phyloP scores from a whole-genome alignment of 75 land plant genomes.

The Sequoia sempervirens region DNA sequence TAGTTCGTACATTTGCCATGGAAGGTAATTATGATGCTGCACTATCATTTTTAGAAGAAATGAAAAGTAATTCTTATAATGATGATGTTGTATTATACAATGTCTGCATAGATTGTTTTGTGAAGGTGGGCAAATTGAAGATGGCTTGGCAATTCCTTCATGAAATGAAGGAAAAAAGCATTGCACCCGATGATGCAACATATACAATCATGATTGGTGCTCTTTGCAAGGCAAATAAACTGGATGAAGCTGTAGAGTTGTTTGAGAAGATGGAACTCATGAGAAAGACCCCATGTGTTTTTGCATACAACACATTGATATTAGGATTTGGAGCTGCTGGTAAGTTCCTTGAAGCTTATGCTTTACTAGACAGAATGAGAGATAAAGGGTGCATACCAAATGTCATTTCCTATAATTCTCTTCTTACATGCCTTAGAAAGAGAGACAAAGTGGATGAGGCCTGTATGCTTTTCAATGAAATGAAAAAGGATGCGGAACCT shows the following conservation, averaged over 20 bases:
- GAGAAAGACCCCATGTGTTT: background rate
- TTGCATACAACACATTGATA: no score
- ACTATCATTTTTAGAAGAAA: constrained; percentile 5
- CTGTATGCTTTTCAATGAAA: constrained; percentile 10
- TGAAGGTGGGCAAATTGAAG: constrained; percentile 18
- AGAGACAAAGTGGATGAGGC: constrained; percentile 9
- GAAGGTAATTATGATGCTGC: constrained; percentile 18
- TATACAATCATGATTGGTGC: constrained; percentile 16
- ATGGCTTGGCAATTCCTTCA: constrained; percentile 20
- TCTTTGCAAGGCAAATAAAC: constrained; percentile 9
- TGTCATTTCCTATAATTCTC: constrained; percentile 7
- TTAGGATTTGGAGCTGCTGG: background rate
- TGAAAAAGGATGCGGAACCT: constrained; percentile 14
- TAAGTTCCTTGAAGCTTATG: constrained; percentile 22
- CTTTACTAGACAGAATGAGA: constrained; percentile 20
- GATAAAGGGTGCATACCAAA: constrained; percentile 25
- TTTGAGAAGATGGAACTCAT: background rate
- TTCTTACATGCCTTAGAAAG: constrained; percentile 5
- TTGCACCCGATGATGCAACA: constrained; percentile 29
- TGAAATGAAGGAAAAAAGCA: constrained; percentile 15
- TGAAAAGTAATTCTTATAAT: constrained; percentile 20
- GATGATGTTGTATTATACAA: constrained; percentile 16
- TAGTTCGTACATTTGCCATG: constrained; percentile 6
- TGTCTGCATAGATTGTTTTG: constrained; percentile 26
- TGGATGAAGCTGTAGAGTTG: no score